Evolutionary conservation across 768 basidiomycete genomes (phyloP), one percentile per base, ranked within the genome.

Genomic region (Naganishia randhawae): DNA sequence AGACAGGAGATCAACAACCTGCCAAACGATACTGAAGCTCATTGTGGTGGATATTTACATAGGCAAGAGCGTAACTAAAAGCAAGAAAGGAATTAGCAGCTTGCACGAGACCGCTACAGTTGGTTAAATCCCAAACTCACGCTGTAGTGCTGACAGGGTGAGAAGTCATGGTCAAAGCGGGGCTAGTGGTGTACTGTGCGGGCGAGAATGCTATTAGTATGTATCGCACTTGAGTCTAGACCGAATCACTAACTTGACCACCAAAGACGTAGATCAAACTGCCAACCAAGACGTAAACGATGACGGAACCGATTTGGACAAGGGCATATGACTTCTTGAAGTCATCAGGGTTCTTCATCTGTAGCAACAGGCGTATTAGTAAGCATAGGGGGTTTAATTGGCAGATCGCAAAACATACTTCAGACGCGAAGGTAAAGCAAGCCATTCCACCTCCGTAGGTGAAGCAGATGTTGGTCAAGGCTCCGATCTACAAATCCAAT

Each of bases 271-370:
- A 74, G 29, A 74, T 67, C 16, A 69, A 52, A 14, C 67, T 62
- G 14, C 73, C 73, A 22, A 71, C 68, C 42, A 74, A 55, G 27
- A 68, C 63, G 64, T 74, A 74, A 16, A 71, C 67, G 35, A 71
- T 39, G 41, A 65, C 42, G 22, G 64, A 63, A 5, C 54, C 33
- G 33, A 62, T 69, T 52, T 74, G 73, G 45, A 67, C 68, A 33
- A 74, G 66, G 17, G 71, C 51, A 57, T 73, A 71, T 2, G 73
- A 74, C 50, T 74, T 74, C 53, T 72, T 72, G 69, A 72, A 74
- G 35, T 74, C 71, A 8, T 74, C 67, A 10, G 73, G 73, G 32
- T 68, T 65, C 45, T 63, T 63, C 73, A 74, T 74, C 71, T 71
- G 55, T 41, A 25, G 37, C 19, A 22, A 7, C 19, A 22, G 29